These are phyloP conservation scores for Candida ponderosae DNA, from an alignment of 805 yeast genomes.

Conservation along the genomic window DNA sequence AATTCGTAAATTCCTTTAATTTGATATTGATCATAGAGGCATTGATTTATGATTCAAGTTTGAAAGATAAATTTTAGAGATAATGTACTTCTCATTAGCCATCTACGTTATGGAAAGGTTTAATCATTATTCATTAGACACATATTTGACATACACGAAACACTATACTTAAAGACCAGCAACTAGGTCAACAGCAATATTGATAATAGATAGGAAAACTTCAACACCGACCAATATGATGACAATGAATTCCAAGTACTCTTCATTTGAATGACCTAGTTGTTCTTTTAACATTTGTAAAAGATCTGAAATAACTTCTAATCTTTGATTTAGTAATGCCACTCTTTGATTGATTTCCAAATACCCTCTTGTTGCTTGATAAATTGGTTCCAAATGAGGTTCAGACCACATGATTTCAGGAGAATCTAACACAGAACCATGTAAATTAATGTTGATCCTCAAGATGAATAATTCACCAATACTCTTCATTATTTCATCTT, in stretches of 20 bases:
- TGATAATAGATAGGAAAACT: conserved; percentile 79
- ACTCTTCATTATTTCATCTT: conserved; percentile 93
- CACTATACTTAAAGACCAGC: conserved; percentile 22
- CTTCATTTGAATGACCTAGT: conserved; percentile 90
- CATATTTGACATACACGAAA: too few species aligned
- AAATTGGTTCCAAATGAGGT: conserved; percentile 94
- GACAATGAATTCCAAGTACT: conserved; percentile 84
- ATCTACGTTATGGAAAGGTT: too few species aligned
- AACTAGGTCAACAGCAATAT: conserved; percentile 56
- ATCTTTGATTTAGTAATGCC: conserved; percentile 77
- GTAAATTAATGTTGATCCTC: conserved; percentile 72
- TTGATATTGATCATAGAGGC: too few species aligned
- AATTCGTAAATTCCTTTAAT: too few species aligned
- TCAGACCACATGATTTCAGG: conserved; percentile 99
- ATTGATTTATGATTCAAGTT: too few species aligned
- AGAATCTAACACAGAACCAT: conserved; percentile 86
- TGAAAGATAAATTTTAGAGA: too few species aligned
- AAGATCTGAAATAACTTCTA: conserved; percentile 89
- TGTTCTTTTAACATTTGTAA: conserved; percentile 96
- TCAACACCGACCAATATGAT: conserved; percentile 88
- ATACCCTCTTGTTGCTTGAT: conserved; percentile 94
- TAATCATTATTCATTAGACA: too few species aligned
- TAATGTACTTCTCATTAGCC: too few species aligned
- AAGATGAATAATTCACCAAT: conserved; percentile 93
- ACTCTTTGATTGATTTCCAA: conserved; percentile 93